phyloP scores from a whole-genome alignment of 805 yeast genomes.

The Zygoascus flipseniorum region DNA sequence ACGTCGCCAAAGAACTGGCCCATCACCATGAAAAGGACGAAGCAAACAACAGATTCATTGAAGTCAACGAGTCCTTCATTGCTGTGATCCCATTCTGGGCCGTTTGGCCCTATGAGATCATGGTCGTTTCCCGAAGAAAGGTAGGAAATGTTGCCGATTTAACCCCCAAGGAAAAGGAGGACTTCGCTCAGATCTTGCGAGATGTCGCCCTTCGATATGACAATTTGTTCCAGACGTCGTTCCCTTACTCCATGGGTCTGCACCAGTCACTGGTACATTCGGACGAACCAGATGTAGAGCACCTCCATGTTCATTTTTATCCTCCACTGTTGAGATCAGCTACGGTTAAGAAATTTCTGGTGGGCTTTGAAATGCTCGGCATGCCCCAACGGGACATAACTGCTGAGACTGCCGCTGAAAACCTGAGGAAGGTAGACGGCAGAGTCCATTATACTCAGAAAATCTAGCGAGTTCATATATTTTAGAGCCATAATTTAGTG shows the following conservation, averaged over 20 bases:
- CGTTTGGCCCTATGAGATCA: conserved; percentile 71
- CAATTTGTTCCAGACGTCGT: conserved; percentile 57
- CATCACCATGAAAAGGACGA: conserved; percentile 25
- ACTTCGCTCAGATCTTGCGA: conserved; percentile 48
- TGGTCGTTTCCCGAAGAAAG: conserved; percentile 50
- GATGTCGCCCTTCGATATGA: conserved; percentile 56
- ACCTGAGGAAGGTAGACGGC: conserved; percentile 30
- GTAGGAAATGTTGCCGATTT: conserved; percentile 43
- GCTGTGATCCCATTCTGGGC: conserved; percentile 79
- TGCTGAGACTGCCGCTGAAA: conserved; percentile 55
- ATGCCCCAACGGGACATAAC: conserved; percentile 62
- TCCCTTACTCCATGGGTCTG: conserved; percentile 77
- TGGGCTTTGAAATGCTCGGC: conserved; percentile 56
- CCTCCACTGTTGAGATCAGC: conserved; percentile 72
- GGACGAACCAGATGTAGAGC: conserved; percentile 32
- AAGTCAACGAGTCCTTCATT: conserved; percentile 52
- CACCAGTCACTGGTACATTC: conserved; percentile 61
- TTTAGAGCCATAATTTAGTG: neutral
- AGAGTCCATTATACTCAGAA: conserved; percentile 13
- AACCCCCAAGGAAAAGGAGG: conserved; percentile 37
- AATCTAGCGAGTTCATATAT: neutral
- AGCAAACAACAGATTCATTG: conserved; percentile 40
- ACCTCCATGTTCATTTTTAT: conserved; percentile 69
- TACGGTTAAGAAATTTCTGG: conserved; percentile 65
- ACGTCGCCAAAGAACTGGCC: conserved; percentile 45